These are phyloP conservation scores for Stagonosporopsis tanaceti DNA, from an alignment of 2,329 filamentous ascomycete genomes.

Conservation along the genomic window DNA sequence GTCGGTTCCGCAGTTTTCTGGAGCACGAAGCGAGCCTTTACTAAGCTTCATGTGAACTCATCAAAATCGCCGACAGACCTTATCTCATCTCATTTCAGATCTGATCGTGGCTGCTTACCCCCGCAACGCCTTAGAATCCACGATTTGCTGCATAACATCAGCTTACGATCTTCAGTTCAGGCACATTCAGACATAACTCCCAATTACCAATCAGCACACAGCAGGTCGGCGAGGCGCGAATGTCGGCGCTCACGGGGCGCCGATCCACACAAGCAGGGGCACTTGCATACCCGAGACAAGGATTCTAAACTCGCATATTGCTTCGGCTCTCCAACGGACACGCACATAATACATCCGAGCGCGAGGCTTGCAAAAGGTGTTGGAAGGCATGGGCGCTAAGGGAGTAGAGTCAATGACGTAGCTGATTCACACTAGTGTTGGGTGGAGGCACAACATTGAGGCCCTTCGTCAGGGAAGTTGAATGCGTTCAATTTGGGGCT, in stretches of 20 bases:
- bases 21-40: neutral
- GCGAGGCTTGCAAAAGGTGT: neutral
- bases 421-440: neutral
- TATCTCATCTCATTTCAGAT: neutral
- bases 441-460: neutral
- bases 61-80: neutral
- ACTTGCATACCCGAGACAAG: conserved; percentile 8
- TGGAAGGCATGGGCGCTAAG: too few species aligned
- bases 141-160: neutral
- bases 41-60: too few species aligned
- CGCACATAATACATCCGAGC: neutral
- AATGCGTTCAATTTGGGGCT: neutral
- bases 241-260: conserved; percentile 4
- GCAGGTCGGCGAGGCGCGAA: neutral
- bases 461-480: neutral
- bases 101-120: neutral
- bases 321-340: conserved; percentile 33
- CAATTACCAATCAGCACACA: conserved; percentile 1
- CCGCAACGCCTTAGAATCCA: neutral
- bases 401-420: conserved; percentile 11
- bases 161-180: neutral
- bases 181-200: neutral
- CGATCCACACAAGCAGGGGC: conserved; percentile 9
- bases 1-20: neutral
- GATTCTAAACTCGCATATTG: conserved; percentile 4